These are phyloP conservation scores for Pichia sp. DNA, from an alignment of 1,139 yeast genomes.

Conservation along the genomic window DNA sequence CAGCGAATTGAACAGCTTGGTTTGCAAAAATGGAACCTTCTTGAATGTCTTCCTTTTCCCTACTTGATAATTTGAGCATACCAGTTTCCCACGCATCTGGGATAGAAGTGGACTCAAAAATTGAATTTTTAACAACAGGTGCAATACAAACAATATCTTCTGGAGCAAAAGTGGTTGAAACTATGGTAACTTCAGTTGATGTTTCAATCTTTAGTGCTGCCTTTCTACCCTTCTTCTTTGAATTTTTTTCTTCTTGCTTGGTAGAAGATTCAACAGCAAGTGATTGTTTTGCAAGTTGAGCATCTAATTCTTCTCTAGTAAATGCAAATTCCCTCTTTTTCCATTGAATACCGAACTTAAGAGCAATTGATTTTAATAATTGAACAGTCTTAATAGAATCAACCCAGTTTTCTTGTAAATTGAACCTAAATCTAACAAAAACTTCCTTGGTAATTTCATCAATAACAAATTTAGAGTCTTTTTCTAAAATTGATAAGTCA, in stretches of 20 bases:
- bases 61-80: slow-evolving; percentile 37
- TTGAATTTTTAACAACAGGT: slow-evolving; percentile 70
- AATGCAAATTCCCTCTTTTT: slow-evolving; percentile 47
- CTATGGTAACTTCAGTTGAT: slow-evolving; percentile 18
- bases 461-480: slow-evolving; percentile 42
- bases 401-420: slow-evolving; percentile 47
- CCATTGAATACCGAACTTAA: slow-evolving; percentile 87
- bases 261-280: slow-evolving; percentile 13
- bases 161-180: slow-evolving; percentile 43
- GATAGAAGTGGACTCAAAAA: slow-evolving; percentile 59
- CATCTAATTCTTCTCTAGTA: slow-evolving; percentile 41
- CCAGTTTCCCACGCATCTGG: slow-evolving; percentile 79
- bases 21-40: slow-evolving; percentile 53
- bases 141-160: slow-evolving; percentile 63
- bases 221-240: slow-evolving; percentile 37
- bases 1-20: slow-evolving; percentile 69
- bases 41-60: slow-evolving; percentile 35
- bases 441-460: slow-evolving; percentile 48
- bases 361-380: slow-evolving; percentile 66
- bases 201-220: slow-evolving; percentile 8
- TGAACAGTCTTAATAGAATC: slow-evolving; percentile 36
- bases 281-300: slow-evolving; percentile 25
- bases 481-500: slow-evolving; percentile 34
- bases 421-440: slow-evolving; percentile 53
- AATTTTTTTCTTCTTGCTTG: slow-evolving; percentile 17